Conservation (phyloP, 2,329 filamentous ascomycete species). For the Fusarium neocosmosporiellum region DNA sequence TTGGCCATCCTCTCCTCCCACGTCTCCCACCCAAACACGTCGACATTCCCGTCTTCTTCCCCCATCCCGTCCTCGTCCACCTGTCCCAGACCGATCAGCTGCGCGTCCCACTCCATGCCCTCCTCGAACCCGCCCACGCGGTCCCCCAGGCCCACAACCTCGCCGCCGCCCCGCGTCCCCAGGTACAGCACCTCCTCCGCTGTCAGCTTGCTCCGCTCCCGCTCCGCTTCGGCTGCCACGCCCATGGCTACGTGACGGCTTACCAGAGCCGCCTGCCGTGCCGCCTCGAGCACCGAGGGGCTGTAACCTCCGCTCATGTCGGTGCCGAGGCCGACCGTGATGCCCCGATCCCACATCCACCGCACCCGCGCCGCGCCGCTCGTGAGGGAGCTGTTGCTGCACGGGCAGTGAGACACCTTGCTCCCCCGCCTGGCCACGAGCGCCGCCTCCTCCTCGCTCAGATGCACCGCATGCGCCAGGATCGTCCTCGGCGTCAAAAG, state of each 20-base stretch:
- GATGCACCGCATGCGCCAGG: slow-evolving; percentile 86
- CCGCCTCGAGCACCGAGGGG: slow-evolving; percentile 83
- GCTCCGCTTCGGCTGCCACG: slow-evolving; percentile 41
- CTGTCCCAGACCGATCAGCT: slow-evolving; percentile 75
- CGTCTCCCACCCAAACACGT: slow-evolving; percentile 91
- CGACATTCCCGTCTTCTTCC: slow-evolving; percentile 72
- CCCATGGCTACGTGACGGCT: slow-evolving; percentile 76
- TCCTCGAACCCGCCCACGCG: slow-evolving; percentile 84
- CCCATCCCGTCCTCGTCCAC: slow-evolving; percentile 59
- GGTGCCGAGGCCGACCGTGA: slow-evolving; percentile 87
- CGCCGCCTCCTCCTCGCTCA: slow-evolving; percentile 72
- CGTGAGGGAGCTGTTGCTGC: slow-evolving; percentile 84
- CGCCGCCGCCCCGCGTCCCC: slow-evolving; percentile 87
- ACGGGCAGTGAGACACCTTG: slow-evolving; percentile 87
- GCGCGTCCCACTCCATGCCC: slow-evolving; percentile 92
- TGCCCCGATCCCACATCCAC: slow-evolving; percentile 76
- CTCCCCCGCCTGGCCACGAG: slow-evolving; percentile 70
- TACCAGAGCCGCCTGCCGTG: slow-evolving; percentile 82
- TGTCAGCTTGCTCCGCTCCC: slow-evolving; percentile 73
- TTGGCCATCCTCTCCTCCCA: slow-evolving; percentile 90
- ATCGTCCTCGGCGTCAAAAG: slow-evolving; percentile 80
- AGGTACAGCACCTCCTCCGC: slow-evolving; percentile 89
- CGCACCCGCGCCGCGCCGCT: slow-evolving; percentile 83
- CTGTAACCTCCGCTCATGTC: slow-evolving; percentile 92
- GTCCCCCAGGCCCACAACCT: slow-evolving; percentile 78